Base-by-base conservation (phyloP, 2,329 filamentous ascomycete species). In the Diaporthe citrichinensis region DNA sequence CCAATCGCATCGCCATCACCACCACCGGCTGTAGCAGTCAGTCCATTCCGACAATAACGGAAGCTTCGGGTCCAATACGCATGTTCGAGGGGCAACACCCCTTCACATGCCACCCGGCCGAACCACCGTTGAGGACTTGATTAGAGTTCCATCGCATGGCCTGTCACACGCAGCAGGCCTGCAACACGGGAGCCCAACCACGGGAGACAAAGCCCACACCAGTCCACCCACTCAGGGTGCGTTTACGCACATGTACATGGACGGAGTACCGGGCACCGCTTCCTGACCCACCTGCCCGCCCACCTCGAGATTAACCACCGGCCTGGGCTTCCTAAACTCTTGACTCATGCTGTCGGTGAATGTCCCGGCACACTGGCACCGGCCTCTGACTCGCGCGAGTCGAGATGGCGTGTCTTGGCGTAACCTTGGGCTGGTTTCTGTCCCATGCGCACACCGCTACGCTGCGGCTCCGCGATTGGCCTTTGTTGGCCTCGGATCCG, bases 361-460 rank as follows among this genome's bases (percentile, higher is more conserved):
- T 28, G 65, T 69, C 34, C 65, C 65, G 65, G 65, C 49, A 69
- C 31, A 31, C 65, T 69, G 65, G 65, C 65, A 55, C 65, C 49
- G n/a, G 5, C 7, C 8, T 23, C 65, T 69, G 65, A 69, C 65
- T 69, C 65, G 65, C 65, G 49, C 65, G 65, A 41, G 49, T 69
- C 46, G 65, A 69, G 46, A 69, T 69, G 65, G 65, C 65, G 65
- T 69, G 65, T 69, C 65, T 69, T 55, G 65, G 65, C 65, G 65
- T 69, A 69, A 69, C 65, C 46, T 69, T 55, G 65, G 65, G 15
- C 49, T 55, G 46, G 34, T 55, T 69, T 69, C 49, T 41, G 46
- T 53, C 49, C 49, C 65, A 55, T 55, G 65, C 34, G n/a, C 49
- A 69, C 65, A 69, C 65, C 65, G 65, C 65, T 69, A 69, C 65